These are phyloP conservation scores for Mycena epipterygia DNA, from an alignment of 768 basidiomycete genomes.

Conservation along the genomic window DNA sequence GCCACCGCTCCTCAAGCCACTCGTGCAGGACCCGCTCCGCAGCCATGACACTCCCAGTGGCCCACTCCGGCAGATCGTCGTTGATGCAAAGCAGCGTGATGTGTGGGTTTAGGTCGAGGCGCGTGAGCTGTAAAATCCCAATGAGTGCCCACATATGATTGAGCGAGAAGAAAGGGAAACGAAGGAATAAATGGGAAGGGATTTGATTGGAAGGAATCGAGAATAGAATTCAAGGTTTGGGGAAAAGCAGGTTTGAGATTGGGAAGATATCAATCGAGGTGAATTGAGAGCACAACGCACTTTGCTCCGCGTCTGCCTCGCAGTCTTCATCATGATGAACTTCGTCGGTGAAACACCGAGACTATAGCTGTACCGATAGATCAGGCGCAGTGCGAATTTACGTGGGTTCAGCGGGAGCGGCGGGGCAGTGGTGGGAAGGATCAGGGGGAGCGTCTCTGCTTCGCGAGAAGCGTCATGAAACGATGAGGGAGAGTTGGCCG, in stretches of 20 bases:
- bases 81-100: slow-evolving; percentile 36
- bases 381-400: slow-evolving; percentile 20
- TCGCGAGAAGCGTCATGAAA: too few species aligned
- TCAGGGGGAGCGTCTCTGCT: slow-evolving; percentile 27
- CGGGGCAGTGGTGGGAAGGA: slow-evolving; percentile 16
- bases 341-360: slow-evolving; percentile 23
- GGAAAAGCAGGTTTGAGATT: too few species aligned
- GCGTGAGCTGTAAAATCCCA: too few species aligned
- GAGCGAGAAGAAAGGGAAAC: too few species aligned
- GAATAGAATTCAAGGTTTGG: too few species aligned
- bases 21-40: not conserved
- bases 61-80: slow-evolving; percentile 25
- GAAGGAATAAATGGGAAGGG: too few species aligned
- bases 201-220: too few species aligned
- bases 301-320: not conserved
- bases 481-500: not conserved
- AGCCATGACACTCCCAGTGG: not conserved
- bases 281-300: too few species aligned
- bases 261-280: too few species aligned
- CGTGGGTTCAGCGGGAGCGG: slow-evolving; percentile 32
- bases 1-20: slow-evolving; percentile 13
- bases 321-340: slow-evolving; percentile 21
- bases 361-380: slow-evolving; percentile 30
- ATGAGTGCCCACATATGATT: too few species aligned
- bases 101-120: slow-evolving; percentile 12